These are phyloP conservation scores for Serendipita sp. DNA, from an alignment of 768 basidiomycete species.

Conservation along the genomic window DNA sequence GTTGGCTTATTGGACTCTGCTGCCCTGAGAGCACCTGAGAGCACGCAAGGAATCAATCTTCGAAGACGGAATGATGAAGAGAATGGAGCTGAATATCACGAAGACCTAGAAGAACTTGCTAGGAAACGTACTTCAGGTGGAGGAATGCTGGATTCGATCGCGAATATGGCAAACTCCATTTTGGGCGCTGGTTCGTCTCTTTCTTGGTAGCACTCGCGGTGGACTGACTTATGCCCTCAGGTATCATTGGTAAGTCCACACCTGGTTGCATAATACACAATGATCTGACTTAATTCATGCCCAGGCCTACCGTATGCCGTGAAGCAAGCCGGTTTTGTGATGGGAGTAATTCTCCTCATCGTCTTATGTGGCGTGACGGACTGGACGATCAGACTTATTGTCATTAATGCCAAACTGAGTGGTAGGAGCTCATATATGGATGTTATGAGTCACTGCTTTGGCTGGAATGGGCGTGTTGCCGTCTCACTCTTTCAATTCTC, in stretches of 20 bases:
- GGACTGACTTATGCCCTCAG: conserved; percentile 19
- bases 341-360: conserved; percentile 68
- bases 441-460: conserved; percentile 89
- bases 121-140: conserved; percentile 52
- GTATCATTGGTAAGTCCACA: conserved; percentile 47
- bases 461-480: conserved; percentile 74
- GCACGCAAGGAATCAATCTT: conserved; percentile 31
- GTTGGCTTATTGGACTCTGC: conserved; percentile 61
- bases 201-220: not conserved
- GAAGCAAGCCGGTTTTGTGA: conserved; percentile 85
- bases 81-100: conserved; percentile 19
- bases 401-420: conserved; percentile 89
- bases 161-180: conserved; percentile 94
- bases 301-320: conserved; percentile 86
- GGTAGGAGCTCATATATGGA: conserved; percentile 85
- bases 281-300: not conserved
- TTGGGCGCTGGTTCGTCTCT: conserved; percentile 63
- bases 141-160: conserved; percentile 60
- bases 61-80: conserved; percentile 20
- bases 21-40: conserved; percentile 35
- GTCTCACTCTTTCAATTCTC: conserved; percentile 96
- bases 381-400: conserved; percentile 95
- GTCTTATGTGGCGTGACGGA: conserved; percentile 74
- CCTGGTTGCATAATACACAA: not conserved
- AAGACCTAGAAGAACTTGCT: conserved; percentile 60